These are phyloP conservation scores for Podospora pseudoanserina DNA, from an alignment of 495 filamentous ascomycete genomes.

Conservation along the genomic window DNA sequence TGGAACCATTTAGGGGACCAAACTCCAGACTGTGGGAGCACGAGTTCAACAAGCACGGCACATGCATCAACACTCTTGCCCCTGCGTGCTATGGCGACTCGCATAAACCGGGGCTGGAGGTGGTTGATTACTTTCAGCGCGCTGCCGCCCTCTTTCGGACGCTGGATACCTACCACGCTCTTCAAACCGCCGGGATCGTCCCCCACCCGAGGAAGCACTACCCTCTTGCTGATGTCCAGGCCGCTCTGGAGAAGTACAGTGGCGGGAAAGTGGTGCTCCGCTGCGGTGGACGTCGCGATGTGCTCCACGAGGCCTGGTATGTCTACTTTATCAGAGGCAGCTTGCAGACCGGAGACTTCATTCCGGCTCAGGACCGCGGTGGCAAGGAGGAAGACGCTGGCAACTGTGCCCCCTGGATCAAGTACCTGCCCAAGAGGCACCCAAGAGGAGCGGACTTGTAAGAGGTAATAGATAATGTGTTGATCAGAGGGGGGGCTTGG, in stretches of 20 bases:
- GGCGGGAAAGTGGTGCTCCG: constrained; percentile 66
- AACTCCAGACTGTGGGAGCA: constrained; percentile 75
- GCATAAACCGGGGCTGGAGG: constrained; percentile 57
- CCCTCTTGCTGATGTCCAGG: constrained; percentile 57
- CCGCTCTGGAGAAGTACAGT: constrained; percentile 58
- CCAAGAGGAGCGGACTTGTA: constrained; percentile 13
- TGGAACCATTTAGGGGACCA: constrained; percentile 39
- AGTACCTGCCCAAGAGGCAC: constrained; percentile 39
- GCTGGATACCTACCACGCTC: constrained; percentile 53
- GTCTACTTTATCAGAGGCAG: constrained; percentile 75
- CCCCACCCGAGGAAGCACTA: constrained; percentile 62
- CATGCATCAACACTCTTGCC: constrained; percentile 68
- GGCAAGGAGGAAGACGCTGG: constrained; percentile 35
- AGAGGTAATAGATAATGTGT: neutral
- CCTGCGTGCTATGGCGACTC: constrained; percentile 64
- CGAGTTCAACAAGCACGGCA: constrained; percentile 85
- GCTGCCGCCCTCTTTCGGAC: constrained; percentile 59
- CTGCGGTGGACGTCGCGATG: constrained; percentile 47
- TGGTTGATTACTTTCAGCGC: constrained; percentile 60
- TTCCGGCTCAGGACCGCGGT: constrained; percentile 43
- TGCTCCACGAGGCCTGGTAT: constrained; percentile 81
- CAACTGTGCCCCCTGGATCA: constrained; percentile 36
- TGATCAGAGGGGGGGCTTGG: neutral
- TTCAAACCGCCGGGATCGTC: constrained; percentile 60
- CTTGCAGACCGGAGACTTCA: constrained; percentile 71